Conservation (phyloP, 371 early-diverging fungal genomes). For the Mucor lusitanicus region DNA sequence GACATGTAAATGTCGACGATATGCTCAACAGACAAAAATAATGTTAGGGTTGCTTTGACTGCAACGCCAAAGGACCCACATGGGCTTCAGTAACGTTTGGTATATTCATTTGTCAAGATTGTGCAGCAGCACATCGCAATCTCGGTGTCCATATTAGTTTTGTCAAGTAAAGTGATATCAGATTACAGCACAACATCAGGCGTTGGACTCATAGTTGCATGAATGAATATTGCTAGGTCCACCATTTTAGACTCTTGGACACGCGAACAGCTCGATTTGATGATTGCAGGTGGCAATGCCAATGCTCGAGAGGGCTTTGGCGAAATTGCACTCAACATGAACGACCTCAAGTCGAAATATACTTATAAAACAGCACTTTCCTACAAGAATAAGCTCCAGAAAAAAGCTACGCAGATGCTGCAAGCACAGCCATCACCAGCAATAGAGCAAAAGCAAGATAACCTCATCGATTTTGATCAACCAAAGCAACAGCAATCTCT, state of each 20-base stretch:
- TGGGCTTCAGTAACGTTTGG: slow-evolving; percentile 98
- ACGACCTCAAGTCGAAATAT: slow-evolving; percentile 84
- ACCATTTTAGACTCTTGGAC: slow-evolving; percentile 88
- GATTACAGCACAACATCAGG: background rate
- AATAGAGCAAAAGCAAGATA: background rate
- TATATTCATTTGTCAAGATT: slow-evolving; percentile 96
- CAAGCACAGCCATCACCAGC: background rate
- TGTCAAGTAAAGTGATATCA: slow-evolving; percentile 72
- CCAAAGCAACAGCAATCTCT: slow-evolving; percentile 6
- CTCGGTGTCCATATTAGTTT: slow-evolving; percentile 96
- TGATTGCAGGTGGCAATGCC: slow-evolving; percentile 77
- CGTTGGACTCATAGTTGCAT: background rate
- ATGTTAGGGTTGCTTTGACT: slow-evolving; percentile 92
- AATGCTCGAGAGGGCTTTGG: slow-evolving; percentile 79
- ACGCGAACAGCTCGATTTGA: slow-evolving; percentile 91
- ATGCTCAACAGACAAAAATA: background rate
- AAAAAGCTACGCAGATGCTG: slow-evolving; percentile 51
- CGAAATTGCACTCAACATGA: slow-evolving; percentile 51
- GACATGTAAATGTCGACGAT: background rate
- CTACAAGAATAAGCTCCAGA: slow-evolving; percentile 78
- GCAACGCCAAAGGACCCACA: slow-evolving; percentile 92
- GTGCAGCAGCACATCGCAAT: slow-evolving; percentile 94
- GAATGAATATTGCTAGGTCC: slow-evolving; percentile 54
- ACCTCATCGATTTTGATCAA: slow-evolving; percentile 12
- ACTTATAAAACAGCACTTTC: slow-evolving; percentile 69